Base-by-base conservation (phyloP, 2,329 filamentous ascomycete genomes). In the Alternaria novae-zelandiae region DNA sequence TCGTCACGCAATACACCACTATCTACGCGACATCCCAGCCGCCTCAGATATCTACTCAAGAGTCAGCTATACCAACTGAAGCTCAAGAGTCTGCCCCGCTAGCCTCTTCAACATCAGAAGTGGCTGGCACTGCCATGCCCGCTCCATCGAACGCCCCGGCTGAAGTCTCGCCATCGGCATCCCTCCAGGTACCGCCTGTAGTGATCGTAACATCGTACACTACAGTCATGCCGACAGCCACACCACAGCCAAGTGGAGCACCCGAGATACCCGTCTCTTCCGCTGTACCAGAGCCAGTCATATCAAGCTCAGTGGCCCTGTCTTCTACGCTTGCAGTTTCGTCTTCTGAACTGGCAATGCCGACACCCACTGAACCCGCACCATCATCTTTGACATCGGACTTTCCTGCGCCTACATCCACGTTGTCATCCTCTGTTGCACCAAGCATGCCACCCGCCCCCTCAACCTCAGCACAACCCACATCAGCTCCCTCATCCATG, bases 191-290 rank as follows among this genome's bases (percentile, higher is more conserved):
- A 2, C 74, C 74, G 17, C 73, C 74, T n/a, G 70, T 78, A 13
- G 67, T 77, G 5, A 74, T 74, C 5, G 59, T 77, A 26, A 78
- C 76, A 4, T 65, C 72, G 20, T 78, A 72, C 62, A 78, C 76
- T 4, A 78, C 75, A 6, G 63, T 76, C 32, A 63, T 67, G 23
- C 62, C 66, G 36, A 46, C 53, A 13, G 20, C 63, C 3, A 21
- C 55, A 28, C 11, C 63, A 17, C 15, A 50, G n/a, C 50, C 67
- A 15, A 59, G 63, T 4, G 13, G 43, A 44, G 25, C 51, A 45
- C 61, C 64, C 1, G 36, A 57, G 32, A 28, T 54, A 11, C 51
- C 65, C 7, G 41, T 21, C 15, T 44, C 54, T 26, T 61, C 54
- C 25, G 30, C 64, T 9, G 12, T 45, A 0, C 20, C 57, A 26